Base-by-base conservation (phyloP, 179 eudicot species). In the Spergularia azorica region DNA sequence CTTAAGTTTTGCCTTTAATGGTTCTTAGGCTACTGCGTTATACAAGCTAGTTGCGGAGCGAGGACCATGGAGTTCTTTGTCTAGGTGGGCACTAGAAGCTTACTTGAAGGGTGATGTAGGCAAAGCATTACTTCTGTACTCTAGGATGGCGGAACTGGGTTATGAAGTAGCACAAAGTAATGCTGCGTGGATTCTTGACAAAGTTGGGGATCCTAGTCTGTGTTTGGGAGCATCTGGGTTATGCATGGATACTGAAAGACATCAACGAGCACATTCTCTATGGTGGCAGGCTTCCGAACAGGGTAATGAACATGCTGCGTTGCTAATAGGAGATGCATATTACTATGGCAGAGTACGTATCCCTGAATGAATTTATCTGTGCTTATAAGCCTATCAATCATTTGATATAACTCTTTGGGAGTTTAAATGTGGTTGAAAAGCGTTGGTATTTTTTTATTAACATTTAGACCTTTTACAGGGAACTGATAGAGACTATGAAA, bases 261-360 rank as follows among this genome's bases (percentile, higher is more conserved):
- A 91, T 86, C 91, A 87, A 72, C 85, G 90, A 65, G 97, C 97
- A 43, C 99, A 91, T 85, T 77, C 90, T 74, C 84, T 95, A 78
- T 95, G 97, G 99, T 95, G 97, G 99, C 95, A 90, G 84, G 99
- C 99, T 74, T 95, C 99, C 70, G 94, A 95, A 87, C 97, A 93
- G 92, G 97, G 97, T 32, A 95, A 95, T 82, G 99, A 95, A 80
- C 97, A 95, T 84, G 99, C 99, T 57, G 99, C 99, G 79, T 82
- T 93, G 89, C 83, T 91, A 79, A 93, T 93, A 63, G 99, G 99
- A 63, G 99, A 95, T 88, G 98, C 99, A 76, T 95, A 95, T 85
- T 95, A 93, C 87, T 93, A 95, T 80, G 99, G 95, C 65, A 88
- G 93, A 91, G 99, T 95, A 89, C 71, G 92, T 81, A 51, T 77